Percentiles rank a stretch among this genome's conserved stretches.
These are phyloP conservation scores for Leucocoprinus birnbaumii DNA, from an alignment of 768 basidiomycete species.

Conservation along the genomic window DNA sequence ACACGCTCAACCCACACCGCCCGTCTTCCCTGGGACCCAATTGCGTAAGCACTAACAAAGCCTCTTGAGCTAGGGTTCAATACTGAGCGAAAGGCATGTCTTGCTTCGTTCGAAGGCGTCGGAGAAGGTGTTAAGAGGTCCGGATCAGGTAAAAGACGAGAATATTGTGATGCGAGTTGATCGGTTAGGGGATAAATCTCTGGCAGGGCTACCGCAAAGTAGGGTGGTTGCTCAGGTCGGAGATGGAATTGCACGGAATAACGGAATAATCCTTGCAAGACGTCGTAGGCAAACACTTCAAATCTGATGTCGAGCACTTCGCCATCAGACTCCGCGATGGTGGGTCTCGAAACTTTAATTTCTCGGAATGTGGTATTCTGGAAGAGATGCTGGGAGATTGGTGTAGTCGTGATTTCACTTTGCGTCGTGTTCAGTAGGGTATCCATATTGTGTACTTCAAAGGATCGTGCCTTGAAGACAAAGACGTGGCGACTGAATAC, in stretches of 20 bases:
- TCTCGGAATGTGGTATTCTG: constrained; percentile 37
- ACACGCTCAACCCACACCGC: constrained; percentile 57
- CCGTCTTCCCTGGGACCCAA: constrained; percentile 47
- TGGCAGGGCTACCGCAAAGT: constrained; percentile 35
- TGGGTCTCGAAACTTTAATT: constrained; percentile 33
- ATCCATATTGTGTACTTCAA: constrained; percentile 37
- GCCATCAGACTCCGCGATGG: background rate
- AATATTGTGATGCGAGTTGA: constrained; percentile 13
- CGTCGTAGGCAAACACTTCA: constrained; percentile 39
- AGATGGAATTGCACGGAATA: constrained; percentile 31
- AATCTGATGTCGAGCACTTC: constrained; percentile 20
- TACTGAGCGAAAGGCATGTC: background rate
- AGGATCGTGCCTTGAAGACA: constrained; percentile 46
- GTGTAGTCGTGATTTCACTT: background rate
- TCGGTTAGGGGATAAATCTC: constrained; percentile 41
- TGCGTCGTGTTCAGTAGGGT: constrained; percentile 16
- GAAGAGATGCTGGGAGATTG: constrained; percentile 20
- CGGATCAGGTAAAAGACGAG: background rate
- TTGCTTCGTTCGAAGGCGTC: constrained; percentile 6
- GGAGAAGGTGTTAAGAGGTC: constrained; percentile 8
- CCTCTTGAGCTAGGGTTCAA: constrained; percentile 27
- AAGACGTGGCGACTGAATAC: constrained; percentile 50
- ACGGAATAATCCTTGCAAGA: constrained; percentile 49
- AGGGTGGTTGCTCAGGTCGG: constrained; percentile 9
- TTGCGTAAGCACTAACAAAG: constrained; percentile 45